These are phyloP conservation scores for Skeletonema tropicum DNA, from an alignment of 108 stramenopile species.

Conservation along the genomic window DNA sequence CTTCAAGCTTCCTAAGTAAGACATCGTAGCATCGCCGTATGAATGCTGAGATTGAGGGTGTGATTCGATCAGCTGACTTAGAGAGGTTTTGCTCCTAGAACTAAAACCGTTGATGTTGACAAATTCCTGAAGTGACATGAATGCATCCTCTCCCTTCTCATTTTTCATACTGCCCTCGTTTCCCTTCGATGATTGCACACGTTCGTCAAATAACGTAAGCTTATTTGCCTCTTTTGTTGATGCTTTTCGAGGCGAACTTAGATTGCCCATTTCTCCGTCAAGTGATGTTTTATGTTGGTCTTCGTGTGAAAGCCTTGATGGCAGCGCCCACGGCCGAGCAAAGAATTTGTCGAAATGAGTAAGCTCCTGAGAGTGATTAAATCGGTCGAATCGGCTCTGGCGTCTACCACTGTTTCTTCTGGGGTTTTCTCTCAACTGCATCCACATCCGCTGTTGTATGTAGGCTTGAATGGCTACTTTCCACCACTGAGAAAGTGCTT, in stretches of 20 bases:
- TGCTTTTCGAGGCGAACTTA: constrained; percentile 27
- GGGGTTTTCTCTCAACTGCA: constrained; percentile 64
- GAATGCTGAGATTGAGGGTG: constrained; percentile 13
- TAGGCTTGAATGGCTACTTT: constrained; percentile 71
- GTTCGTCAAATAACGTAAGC: constrained; percentile 40
- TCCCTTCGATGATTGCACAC: constrained; percentile 37
- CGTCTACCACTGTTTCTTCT: constrained; percentile 1
- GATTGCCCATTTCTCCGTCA: constrained; percentile 55
- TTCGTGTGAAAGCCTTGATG: constrained; percentile 75
- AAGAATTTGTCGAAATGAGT: constrained; percentile 70
- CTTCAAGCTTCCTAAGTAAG: constrained; percentile 43
- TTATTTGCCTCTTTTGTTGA: constrained; percentile 20
- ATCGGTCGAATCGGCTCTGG: constrained; percentile 67
- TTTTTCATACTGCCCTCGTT: constrained; percentile 1
- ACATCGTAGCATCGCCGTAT: not conserved
- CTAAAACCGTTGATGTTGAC: constrained; percentile 41
- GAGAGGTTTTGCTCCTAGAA: constrained; percentile 33
- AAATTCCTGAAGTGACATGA: constrained; percentile 34
- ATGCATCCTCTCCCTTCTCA: constrained; percentile 11
- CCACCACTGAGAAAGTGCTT: constrained; percentile 78
- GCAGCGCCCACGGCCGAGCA: constrained; percentile 70
- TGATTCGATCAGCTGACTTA: constrained; percentile 44
- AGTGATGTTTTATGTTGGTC: constrained; percentile 57
- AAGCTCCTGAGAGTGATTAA: constrained; percentile 48
- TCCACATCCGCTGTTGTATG: constrained; percentile 88